Evolutionary conservation across 1,284 basidiomycete genomes (phyloP), one percentile per base, ranked within the genome.

Genomic region (Irpex sp.): DNA sequence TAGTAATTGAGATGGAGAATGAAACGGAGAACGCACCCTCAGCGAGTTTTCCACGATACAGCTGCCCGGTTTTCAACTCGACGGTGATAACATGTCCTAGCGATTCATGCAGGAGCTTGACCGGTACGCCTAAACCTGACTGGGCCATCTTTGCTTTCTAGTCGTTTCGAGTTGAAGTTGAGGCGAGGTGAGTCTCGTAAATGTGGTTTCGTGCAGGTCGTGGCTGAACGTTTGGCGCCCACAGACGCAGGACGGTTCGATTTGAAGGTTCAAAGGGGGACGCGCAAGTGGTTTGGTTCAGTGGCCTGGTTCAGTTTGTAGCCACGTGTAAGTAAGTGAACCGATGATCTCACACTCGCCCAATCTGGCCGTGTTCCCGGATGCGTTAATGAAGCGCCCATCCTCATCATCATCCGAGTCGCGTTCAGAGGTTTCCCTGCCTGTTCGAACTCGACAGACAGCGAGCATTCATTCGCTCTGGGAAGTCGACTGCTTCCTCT

Each of bases 51-150:
- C 97, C 97, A 65, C 97, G 85, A 79, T 99, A 99, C 64, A 97
- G 87, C 77, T 97, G 91, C 15, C 97, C 97, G 2, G 95, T 98
- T 80, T 99, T 99, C 65, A 98, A 87, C 79, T 99, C 97, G 54
- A 98, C 95, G 3, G 97, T 98, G 70, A 99, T 93, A 64, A 98
- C 84, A 72, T 99, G 97, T 44, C 97, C 97, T 51, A 98, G 83
- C 63, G 94, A 93, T 80, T 96, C 94, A 73, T 97, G 94, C 55
- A 97, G 82, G 54, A 97, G 86, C 77, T 97, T 97, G 69, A 96
- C 91, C 68, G 94, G 94, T 62, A 97, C 92, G 75, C 94, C 93
- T 69, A 96, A 86, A 67, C 92, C 88, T 64, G 77, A 66, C 56
- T 69, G 74, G 44, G 73, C 68, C 76, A 76, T 77, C 65, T 63